Conservation (phyloP, 2,329 filamentous ascomycete species). For the Aureobasidium lini region DNA sequence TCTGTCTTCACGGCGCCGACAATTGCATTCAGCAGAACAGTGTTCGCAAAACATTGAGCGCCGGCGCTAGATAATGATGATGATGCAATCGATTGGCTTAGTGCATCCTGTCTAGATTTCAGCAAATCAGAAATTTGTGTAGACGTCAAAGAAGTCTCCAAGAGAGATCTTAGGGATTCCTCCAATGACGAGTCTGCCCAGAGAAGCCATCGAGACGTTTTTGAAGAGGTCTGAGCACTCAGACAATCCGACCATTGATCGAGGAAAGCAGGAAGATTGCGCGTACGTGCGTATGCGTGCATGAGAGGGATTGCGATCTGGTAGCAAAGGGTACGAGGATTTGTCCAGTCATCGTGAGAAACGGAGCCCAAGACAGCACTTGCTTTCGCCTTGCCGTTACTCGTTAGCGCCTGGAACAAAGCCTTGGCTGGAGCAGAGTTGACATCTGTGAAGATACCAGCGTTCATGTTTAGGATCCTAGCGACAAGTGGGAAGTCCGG, state of each 20-base stretch:
- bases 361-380: neutral
- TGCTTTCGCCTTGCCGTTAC: neutral
- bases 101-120: neutral
- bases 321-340: slow-evolving; percentile 1
- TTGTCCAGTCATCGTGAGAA: neutral
- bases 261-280: slow-evolving; percentile 23
- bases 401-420: slow-evolving; percentile 13
- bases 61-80: neutral
- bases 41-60: neutral
- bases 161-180: slow-evolving; percentile 17
- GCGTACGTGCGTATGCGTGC: slow-evolving; percentile 23
- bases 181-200: slow-evolving; percentile 20
- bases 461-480: slow-evolving; percentile 38
- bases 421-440: slow-evolving; percentile 13
- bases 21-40: slow-evolving; percentile 6
- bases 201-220: slow-evolving; percentile 12
- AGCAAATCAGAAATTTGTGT: slow-evolving; percentile 18
- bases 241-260: slow-evolving; percentile 25
- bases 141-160: slow-evolving; percentile 18
- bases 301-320: slow-evolving; percentile 25
- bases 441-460: slow-evolving; percentile 36
- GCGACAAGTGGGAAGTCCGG: slow-evolving; percentile 36
- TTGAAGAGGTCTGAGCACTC: neutral
- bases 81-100: neutral
- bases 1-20: slow-evolving; percentile 9